Evolutionary conservation across 371 early-diverging fungal species (phyloP).

Genomic region (Saksenaea vasiformis): DNA sequence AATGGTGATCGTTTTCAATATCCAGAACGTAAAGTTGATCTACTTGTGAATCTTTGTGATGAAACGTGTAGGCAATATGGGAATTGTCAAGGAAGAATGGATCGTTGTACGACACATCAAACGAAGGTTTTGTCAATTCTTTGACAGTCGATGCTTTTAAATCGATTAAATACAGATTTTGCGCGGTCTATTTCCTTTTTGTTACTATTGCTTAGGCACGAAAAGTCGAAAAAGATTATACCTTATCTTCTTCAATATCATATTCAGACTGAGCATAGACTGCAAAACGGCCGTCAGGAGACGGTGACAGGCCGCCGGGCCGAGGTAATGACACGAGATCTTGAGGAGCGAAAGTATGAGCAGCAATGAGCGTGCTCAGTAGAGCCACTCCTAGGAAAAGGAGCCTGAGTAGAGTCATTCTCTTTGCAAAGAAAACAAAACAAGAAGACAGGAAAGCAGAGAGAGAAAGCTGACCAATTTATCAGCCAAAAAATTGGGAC

Average conservation of each 20-base stretch:
- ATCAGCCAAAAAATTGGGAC: not conserved
- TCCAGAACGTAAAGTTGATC: constrained; percentile 50
- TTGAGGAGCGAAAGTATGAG: constrained; percentile 42
- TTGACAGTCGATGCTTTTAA: constrained; percentile 24
- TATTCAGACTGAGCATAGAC: constrained; percentile 58
- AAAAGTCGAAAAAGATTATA: constrained; percentile 7
- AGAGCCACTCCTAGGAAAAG: constrained; percentile 5
- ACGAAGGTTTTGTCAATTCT: constrained; percentile 43
- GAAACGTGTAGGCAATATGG: constrained; percentile 52
- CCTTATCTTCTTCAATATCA: constrained; percentile 45
- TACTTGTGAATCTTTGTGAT: constrained; percentile 17
- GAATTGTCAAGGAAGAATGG: constrained; percentile 58
- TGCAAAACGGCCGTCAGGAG: constrained; percentile 50
- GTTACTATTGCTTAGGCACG: not conserved
- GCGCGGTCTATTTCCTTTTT: constrained; percentile 30
- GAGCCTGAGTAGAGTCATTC: not conserved
- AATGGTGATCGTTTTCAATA: constrained; percentile 33
- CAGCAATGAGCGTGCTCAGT: not conserved
- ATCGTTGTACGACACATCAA: constrained; percentile 44
- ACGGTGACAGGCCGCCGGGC: constrained; percentile 45
- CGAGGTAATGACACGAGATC: constrained; percentile 56
- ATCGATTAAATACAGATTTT: constrained; percentile 49
- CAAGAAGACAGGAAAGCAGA: not conserved
- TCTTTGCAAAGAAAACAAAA: not conserved
- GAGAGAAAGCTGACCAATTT: not conserved